Evolutionary conservation across 768 basidiomycete species (phyloP), one percentile per base, ranked within the genome.

Genomic region (Tylopilus subfusipes): DNA sequence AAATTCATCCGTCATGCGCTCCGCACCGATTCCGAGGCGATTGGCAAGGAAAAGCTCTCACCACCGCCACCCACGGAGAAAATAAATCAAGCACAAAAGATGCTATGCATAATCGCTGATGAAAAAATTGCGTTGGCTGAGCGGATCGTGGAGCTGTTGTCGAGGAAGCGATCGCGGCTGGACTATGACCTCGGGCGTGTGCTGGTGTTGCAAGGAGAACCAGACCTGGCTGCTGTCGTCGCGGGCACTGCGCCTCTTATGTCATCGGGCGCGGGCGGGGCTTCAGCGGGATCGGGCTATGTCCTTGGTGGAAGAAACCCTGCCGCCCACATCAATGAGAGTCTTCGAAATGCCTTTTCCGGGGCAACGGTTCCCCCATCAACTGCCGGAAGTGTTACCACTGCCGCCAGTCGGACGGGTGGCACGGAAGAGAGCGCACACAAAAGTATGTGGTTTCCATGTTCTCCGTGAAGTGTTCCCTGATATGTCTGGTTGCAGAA

Each of bases 131-230:
- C 50, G 5, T 62, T 80, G 25, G 75, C 78, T 14, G 68, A 76
- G 50, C 73, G 79, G 48, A 68, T 80, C 33, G 73, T 78, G 3
- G 69, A 71, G 27, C 61, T 79, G n/a, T 68, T 80, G 24, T 68
- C 71, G 39, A 71, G 78, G 44, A 78, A 79, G 30, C 72, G 74
- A 43, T 75, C 77, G 18, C 69, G 78, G 16, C 64, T 82, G 42
- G 79, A 82, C 36, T 63, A 75, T 50, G 80, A 82, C 57, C 67
- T 82, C 3, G 67, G 65, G 18, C 68, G 69, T 27, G 78, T 78
- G 22, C 70, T 79, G 27, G 65, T 73, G 34, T 57, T 78, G 38
- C 78, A 78, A 58, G 78, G 78, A 19, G 78, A 80, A 47, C 60
- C 62, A 0, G 75, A 74, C 42, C 70, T 72, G 18, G 71, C 69